Base-by-base conservation (phyloP, 176 grass and related monocot species). In the Bothriochloa decipiens region DNA sequence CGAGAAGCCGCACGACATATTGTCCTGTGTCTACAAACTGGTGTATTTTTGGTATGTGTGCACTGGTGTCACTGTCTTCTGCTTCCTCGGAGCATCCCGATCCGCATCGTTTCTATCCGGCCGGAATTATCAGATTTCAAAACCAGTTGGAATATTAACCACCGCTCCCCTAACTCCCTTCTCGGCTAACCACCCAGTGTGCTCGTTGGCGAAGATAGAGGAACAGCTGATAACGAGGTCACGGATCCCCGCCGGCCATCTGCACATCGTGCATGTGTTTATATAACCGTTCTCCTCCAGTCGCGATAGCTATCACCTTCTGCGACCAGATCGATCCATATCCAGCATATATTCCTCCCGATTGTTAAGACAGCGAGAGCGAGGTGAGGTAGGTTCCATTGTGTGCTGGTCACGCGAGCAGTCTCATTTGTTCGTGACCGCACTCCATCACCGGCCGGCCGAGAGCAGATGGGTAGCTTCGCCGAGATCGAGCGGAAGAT, bases 141-240 rank as follows among this genome's bases (percentile, higher is more conserved):
- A 75, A 75, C 35, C 73, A 3, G 73, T 57, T 55, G 17, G 28
- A 53, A 55, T 75, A 22, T 35, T 75, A 53, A 75, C 46, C 73
- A 75, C 73, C 73, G 73, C 18, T 75, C 49, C 16, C 47, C 6
- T 33, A 32, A 13, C 27, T 46, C 45, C 73, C 45, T 32, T 53
- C 46, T 20, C 73, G 73, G 73, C 47, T 55, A 55, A 75, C 72
- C 72, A 33, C 15, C 29, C 10, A 74, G 40, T 53, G 6, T 18
- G 18, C 18, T 20, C 50, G 50, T 55, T 55, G 50, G 50, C 6
- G 50, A 55, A 20, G 52, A 55, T 55, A 22, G 52, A 55, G 52
- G 18, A 55, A 55, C 35, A 55, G 18, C 52, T 17, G 52, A 55
- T 55, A 55, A 55, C 18, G 52, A 55, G 52, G 52, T 18, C 52